Conservation (phyloP, 352 stramenopile species). For the Saprolegnia diclina region DNA sequence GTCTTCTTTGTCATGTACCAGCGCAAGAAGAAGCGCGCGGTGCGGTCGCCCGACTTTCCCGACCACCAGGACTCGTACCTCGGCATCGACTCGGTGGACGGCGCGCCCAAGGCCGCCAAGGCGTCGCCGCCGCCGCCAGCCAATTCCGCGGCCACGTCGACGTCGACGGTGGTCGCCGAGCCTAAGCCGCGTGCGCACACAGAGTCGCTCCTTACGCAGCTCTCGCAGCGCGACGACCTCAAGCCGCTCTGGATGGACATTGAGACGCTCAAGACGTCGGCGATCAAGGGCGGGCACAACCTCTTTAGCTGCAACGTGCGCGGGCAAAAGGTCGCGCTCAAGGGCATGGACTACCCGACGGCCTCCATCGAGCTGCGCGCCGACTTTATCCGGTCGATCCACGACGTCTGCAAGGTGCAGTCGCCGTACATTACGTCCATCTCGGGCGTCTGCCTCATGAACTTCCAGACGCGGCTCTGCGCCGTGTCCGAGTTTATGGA, state of each 20-base stretch:
- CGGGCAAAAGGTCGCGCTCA: conserved; percentile 7
- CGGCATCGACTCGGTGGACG: not conserved
- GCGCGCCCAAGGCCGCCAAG: not conserved
- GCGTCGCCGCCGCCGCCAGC: too few relatives aligned
- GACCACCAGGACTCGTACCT: not conserved
- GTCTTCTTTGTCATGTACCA: not conserved
- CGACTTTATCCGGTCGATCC: conserved; percentile 1
- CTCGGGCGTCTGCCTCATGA: conserved; percentile 11
- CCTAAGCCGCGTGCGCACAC: not conserved
- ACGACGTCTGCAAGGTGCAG: not conserved
- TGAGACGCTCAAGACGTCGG: conserved; percentile 17
- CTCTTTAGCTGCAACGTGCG: not conserved
- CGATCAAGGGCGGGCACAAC: conserved; percentile 12
- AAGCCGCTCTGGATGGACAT: conserved; percentile 15
- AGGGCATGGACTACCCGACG: conserved; percentile 19
- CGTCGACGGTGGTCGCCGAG: not conserved
- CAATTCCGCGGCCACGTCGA: not conserved
- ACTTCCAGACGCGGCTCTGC: conserved; percentile 1
- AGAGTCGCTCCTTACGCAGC: conserved; percentile 1
- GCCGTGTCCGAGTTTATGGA: conserved; percentile 25
- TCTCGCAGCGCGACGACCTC: conserved; percentile 7
- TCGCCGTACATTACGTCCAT: conserved; percentile 17
- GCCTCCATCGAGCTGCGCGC: not conserved
- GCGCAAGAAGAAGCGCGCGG: not conserved
- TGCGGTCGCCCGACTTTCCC: not conserved